These are phyloP conservation scores for Penicillium sp. DNA, from an alignment of 2,329 filamentous ascomycete species.

Conservation along the genomic window DNA sequence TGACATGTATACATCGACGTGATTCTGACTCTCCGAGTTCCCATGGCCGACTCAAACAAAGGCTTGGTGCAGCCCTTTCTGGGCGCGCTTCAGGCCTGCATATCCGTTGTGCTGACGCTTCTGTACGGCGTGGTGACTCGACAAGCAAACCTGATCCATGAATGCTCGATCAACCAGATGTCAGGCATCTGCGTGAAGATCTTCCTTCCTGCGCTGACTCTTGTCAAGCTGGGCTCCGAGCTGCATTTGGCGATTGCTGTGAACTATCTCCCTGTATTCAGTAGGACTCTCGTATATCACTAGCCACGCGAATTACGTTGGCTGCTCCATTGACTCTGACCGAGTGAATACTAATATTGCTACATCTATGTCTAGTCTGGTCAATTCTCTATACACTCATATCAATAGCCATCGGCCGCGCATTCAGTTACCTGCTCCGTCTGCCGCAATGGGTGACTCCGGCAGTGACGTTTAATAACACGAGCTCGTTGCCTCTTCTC, in stretches of 20 bases:
- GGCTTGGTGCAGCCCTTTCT: constrained; percentile 38
- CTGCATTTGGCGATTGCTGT: constrained; percentile 44
- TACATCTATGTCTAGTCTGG: constrained; percentile 40
- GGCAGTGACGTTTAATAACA: constrained; percentile 56
- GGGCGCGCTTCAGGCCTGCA: constrained; percentile 52
- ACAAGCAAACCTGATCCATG: constrained; percentile 48
- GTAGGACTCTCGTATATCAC: constrained; percentile 25
- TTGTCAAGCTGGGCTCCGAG: constrained; percentile 52
- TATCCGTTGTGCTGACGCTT: constrained; percentile 54
- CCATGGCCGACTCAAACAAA: constrained; percentile 2
- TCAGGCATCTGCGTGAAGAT: constrained; percentile 51
- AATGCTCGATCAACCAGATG: constrained; percentile 49
- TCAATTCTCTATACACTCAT: constrained; percentile 47
- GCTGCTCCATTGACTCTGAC: background rate
- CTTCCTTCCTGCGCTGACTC: constrained; percentile 52
- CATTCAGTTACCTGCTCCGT: constrained; percentile 43
- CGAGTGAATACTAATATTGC: background rate
- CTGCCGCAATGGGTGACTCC: constrained; percentile 53
- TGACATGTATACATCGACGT: background rate
- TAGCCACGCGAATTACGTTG: background rate
- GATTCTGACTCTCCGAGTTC: background rate
- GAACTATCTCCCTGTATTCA: constrained; percentile 48
- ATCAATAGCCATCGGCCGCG: constrained; percentile 47
- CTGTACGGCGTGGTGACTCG: constrained; percentile 50
- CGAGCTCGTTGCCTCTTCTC: constrained; percentile 51